phyloP scores from a whole-genome alignment of 257 asterid species.

The Capsicum baccatum region DNA sequence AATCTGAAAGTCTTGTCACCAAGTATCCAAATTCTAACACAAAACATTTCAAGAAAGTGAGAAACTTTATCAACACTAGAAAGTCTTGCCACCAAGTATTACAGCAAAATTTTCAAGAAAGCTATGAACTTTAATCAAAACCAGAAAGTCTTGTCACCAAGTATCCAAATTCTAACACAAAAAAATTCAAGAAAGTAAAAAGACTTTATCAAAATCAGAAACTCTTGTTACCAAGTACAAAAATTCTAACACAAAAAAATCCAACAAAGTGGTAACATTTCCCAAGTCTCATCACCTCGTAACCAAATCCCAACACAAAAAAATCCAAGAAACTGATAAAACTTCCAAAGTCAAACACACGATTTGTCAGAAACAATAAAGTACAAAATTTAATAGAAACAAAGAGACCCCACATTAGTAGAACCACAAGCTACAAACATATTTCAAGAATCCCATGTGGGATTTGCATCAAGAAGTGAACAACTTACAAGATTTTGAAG shows the following conservation, averaged over 20 bases:
- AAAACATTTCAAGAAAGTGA: background rate
- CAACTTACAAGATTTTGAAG: conserved; percentile 2
- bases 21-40: background rate
- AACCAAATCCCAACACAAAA: no score
- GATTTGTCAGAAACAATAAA: background rate
- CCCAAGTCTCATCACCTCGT: no score
- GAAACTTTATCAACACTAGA: background rate
- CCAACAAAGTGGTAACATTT: background rate
- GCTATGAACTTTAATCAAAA: background rate
- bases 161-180: no score
- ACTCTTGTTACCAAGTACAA: no score
- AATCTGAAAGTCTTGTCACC: background rate
- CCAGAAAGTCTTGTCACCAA: no score
- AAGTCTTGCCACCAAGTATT: background rate
- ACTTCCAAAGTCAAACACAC: background rate
- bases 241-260: no score
- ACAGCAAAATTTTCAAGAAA: background rate
- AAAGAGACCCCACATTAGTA: conserved; percentile 23
- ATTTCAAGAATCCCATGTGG: background rate
- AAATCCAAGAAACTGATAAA: no score
- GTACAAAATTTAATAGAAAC: background rate
- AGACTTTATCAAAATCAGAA: no score
- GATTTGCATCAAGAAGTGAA: background rate
- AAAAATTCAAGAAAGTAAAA: no score
- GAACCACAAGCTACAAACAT: background rate